These are phyloP conservation scores for Chionographis japonica DNA, from an alignment of 106 monocot genomes.

Conservation along the genomic window DNA sequence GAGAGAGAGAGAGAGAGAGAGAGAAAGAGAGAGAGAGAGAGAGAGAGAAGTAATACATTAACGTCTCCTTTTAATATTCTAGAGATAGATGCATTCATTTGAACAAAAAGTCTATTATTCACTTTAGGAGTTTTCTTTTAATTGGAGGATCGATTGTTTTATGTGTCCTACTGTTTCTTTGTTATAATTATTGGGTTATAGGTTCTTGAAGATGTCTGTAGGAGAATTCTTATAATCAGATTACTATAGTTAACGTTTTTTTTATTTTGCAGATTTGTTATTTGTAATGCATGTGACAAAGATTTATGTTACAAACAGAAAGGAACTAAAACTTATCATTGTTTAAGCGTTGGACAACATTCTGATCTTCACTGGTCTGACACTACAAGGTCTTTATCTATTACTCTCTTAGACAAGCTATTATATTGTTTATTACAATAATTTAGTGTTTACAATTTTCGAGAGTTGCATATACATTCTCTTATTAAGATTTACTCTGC, in stretches of 20 bases:
- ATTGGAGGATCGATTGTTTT: not conserved
- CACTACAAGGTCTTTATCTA: conserved; percentile 55
- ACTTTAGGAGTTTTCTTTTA: not conserved
- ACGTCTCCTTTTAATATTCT: no score
- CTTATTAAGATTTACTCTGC: no score
- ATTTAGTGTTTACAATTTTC: no score
- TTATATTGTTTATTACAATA: not conserved
- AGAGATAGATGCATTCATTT: no score
- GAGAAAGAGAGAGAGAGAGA: no score
- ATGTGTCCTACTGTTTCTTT: no score
- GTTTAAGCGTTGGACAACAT: conserved; percentile 67
- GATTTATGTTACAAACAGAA: conserved; percentile 83
- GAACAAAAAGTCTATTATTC: not conserved
- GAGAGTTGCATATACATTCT: no score
- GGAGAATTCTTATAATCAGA: not conserved
- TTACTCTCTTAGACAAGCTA: not conserved
- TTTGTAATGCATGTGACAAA: conserved; percentile 87
- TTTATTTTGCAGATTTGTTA: conserved; percentile 65
- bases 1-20: no score
- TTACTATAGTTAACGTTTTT: not conserved
- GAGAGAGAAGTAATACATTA: no score
- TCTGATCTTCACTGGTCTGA: conserved; percentile 89
- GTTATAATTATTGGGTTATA: no score
- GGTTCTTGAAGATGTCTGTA: not conserved
- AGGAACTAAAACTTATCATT: conserved; percentile 55